These are phyloP conservation scores for Ophiocordyceps camponoti-saundersi DNA, from an alignment of 2,329 filamentous ascomycete species.

Conservation along the genomic window DNA sequence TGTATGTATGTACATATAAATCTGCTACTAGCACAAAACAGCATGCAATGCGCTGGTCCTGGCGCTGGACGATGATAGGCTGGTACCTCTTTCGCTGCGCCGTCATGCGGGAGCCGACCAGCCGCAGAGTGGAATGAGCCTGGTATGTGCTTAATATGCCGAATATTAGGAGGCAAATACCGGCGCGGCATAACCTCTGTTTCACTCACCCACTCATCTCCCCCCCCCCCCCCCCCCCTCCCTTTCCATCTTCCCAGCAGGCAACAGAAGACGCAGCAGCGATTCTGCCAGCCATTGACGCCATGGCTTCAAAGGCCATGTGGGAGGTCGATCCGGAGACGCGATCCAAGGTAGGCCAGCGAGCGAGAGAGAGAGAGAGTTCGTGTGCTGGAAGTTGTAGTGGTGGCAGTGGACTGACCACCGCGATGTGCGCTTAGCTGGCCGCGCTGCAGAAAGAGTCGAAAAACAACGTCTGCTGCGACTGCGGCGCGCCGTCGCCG, in stretches of 20 bases:
- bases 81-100: not conserved
- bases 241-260: not conserved
- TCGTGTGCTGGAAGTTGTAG: not conserved
- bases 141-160: not conserved
- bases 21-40: too few species aligned
- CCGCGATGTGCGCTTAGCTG: too few species aligned
- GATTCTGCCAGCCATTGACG: slow-evolving; percentile 1
- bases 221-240: too few species aligned
- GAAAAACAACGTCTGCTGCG: slow-evolving; percentile 80
- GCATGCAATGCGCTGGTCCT: too few species aligned
- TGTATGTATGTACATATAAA: too few species aligned
- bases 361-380: not conserved
- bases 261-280: not conserved
- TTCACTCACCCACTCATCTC: not conserved
- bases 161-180: not conserved
- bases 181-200: not conserved
- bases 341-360: slow-evolving; percentile 59
- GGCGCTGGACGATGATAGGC: not conserved
- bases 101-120: too few species aligned
- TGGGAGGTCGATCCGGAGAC: slow-evolving; percentile 99
- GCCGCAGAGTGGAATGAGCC: not conserved
- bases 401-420: too few species aligned
- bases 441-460: slow-evolving; percentile 80
- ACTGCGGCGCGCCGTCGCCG: slow-evolving; percentile 87
- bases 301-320: slow-evolving; percentile 60